phyloP scores from a whole-genome alignment of 352 stramenopile species.

The Phytophthora lateralis region DNA sequence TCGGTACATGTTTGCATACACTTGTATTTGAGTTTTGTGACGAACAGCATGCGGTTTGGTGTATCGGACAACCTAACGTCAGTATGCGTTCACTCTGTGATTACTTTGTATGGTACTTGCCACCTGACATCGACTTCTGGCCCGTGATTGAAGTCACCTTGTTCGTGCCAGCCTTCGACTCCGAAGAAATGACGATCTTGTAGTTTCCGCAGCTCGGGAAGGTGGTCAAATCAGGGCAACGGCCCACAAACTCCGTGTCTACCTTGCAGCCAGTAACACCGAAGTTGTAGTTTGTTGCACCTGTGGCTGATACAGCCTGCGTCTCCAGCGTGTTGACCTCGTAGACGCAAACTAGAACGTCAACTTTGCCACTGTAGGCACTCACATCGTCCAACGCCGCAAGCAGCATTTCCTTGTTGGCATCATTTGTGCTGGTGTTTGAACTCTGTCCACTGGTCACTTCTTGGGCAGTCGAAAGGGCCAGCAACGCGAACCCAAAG shows the following conservation, averaged over 20 bases:
- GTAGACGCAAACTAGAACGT: constrained; percentile 30
- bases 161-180: constrained; percentile 4
- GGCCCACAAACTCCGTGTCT: constrained; percentile 28
- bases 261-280: constrained; percentile 39
- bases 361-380: constrained; percentile 33
- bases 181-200: constrained; percentile 27
- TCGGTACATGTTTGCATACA: not conserved
- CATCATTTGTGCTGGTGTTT: constrained; percentile 6
- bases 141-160: constrained; percentile 34
- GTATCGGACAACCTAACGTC: not conserved
- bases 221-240: constrained; percentile 31
- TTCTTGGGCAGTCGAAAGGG: constrained; percentile 10
- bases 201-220: constrained; percentile 17
- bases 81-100: not conserved
- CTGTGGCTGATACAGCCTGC: constrained; percentile 15
- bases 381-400: constrained; percentile 18
- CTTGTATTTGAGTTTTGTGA: not conserved
- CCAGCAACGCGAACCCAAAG: constrained; percentile 2
- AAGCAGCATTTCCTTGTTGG: constrained; percentile 25
- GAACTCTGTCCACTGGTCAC: not conserved
- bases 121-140: constrained; percentile 10
- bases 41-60: not conserved
- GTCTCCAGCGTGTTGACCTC: constrained; percentile 29
- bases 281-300: constrained; percentile 47
- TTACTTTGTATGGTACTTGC: constrained; percentile 7